phyloP scores from a whole-genome alignment of 2,329 filamentous ascomycete species.

The Ceratocystis harringtonii region DNA sequence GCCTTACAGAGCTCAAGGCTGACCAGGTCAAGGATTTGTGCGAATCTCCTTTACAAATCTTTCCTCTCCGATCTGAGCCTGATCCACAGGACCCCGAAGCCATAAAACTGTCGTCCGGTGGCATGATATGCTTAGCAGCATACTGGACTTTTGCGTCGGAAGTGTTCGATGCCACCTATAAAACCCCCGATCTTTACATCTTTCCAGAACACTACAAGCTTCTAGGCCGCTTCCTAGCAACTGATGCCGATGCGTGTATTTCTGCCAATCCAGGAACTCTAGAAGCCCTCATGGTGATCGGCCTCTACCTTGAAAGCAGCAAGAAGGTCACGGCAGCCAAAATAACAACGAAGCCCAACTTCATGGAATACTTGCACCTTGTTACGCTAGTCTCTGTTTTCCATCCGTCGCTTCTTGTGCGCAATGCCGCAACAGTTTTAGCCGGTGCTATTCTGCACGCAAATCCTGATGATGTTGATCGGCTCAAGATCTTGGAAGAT shows the following conservation, averaged over 20 bases:
- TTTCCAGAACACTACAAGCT: conserved; percentile 46
- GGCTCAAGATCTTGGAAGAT: conserved; percentile 48
- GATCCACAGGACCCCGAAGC: conserved; percentile 34
- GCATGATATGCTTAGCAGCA: conserved; percentile 42
- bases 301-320: conserved; percentile 41
- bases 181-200: conserved; percentile 38
- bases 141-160: conserved; percentile 49
- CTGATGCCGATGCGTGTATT: conserved; percentile 35
- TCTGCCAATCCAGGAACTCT: conserved; percentile 37
- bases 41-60: conserved; percentile 27
- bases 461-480: conserved; percentile 42
- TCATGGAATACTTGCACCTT: conserved; percentile 47
- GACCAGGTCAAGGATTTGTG: conserved; percentile 33
- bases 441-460: conserved; percentile 42
- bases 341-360: conserved; percentile 28
- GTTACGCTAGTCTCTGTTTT: conserved; percentile 43
- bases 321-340: conserved; percentile 28
- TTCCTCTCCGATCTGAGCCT: conserved; percentile 33
- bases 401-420: conserved; percentile 38
- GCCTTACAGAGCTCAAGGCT: conserved; percentile 33
- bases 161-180: conserved; percentile 42
- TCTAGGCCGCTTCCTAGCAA: conserved; percentile 37
- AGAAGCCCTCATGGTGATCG: conserved; percentile 45
- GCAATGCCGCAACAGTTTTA: conserved; percentile 39
- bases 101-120: conserved; percentile 44